A percentile compares a stretch with the other conserved stretches of the same genome.
Evolutionary conservation across 2,329 filamentous ascomycete species (phyloP).

Genomic region (Talaromyces sp.): DNA sequence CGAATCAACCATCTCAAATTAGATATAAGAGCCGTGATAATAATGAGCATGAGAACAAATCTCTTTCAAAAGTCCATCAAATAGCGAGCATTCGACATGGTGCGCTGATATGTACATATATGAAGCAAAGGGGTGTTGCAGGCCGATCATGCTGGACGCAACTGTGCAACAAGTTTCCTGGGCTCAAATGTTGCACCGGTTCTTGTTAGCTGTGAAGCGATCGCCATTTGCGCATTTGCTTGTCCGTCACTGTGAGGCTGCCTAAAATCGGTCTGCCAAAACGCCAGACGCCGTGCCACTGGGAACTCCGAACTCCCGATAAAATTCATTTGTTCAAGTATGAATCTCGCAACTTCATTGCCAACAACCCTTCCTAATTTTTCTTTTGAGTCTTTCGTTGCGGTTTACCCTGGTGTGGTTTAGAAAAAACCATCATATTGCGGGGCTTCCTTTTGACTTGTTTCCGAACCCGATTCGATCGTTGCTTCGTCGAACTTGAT

Average conservation of each 20-base stretch:
- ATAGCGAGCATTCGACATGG: background rate
- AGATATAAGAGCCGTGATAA: background rate
- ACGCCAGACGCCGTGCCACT: background rate
- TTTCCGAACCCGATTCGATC: constrained; percentile 36
- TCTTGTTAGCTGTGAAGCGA: background rate
- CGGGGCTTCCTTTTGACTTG: constrained; percentile 32
- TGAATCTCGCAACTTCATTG: background rate
- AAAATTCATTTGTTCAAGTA: background rate
- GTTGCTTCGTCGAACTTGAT: constrained; percentile 23
- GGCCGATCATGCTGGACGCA: background rate
- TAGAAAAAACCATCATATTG: constrained; percentile 37
- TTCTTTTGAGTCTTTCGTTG: constrained; percentile 29
- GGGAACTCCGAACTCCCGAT: background rate
- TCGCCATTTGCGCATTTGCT: background rate
- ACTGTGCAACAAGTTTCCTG: too few relatives aligned
- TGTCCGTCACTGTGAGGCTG: background rate
- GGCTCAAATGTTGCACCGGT: background rate
- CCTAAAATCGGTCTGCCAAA: background rate
- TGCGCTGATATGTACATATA: background rate
- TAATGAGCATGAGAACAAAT: background rate
- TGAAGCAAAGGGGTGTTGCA: background rate
- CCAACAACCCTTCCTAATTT: constrained; percentile 22
- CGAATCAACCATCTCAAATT: background rate
- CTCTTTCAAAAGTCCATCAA: background rate
- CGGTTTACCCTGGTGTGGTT: constrained; percentile 17